A percentile compares a stretch with the other conserved stretches of the same genome.
Evolutionary conservation across 83 land plant species (phyloP).

Genomic region (Larix sibirica): DNA sequence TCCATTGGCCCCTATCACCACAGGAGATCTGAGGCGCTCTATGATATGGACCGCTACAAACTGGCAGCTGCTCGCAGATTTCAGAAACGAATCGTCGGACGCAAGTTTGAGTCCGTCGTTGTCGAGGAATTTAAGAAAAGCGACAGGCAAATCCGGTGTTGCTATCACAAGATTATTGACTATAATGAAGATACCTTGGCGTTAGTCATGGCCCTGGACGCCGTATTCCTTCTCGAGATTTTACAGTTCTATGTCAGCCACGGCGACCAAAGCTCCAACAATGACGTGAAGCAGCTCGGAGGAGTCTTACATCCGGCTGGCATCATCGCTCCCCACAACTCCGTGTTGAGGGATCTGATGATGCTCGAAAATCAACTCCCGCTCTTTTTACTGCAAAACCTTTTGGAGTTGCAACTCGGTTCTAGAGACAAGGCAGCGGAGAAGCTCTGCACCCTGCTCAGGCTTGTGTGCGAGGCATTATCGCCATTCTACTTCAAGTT

Average conservation of each 20-base stretch:
- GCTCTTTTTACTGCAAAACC: conserved; percentile 13
- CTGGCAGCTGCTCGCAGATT: conserved; percentile 10
- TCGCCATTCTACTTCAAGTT: conserved; percentile 16
- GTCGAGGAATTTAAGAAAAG: background rate
- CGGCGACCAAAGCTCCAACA: too few relatives aligned
- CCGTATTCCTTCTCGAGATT: background rate
- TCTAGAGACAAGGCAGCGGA: background rate
- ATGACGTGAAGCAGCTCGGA: background rate
- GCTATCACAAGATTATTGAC: background rate
- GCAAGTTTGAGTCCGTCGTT: conserved; percentile 2
- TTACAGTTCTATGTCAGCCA: background rate
- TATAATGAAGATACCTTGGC: background rate
- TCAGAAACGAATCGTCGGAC: background rate
- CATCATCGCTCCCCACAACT: background rate
- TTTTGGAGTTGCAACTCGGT: background rate
- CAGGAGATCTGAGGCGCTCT: conserved; percentile 13
- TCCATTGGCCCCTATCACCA: conserved; percentile 19
- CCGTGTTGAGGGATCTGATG: conserved; percentile 1
- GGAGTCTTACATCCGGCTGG: background rate
- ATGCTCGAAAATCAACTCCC: conserved; percentile 29
- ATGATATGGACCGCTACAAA: background rate
- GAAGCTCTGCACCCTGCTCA: background rate
- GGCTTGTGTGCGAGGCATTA: background rate
- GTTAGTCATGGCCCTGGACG: background rate
- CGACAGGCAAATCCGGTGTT: background rate